Evolutionary conservation across 768 basidiomycete genomes (phyloP).

Genomic region (Amanita exitialis): DNA sequence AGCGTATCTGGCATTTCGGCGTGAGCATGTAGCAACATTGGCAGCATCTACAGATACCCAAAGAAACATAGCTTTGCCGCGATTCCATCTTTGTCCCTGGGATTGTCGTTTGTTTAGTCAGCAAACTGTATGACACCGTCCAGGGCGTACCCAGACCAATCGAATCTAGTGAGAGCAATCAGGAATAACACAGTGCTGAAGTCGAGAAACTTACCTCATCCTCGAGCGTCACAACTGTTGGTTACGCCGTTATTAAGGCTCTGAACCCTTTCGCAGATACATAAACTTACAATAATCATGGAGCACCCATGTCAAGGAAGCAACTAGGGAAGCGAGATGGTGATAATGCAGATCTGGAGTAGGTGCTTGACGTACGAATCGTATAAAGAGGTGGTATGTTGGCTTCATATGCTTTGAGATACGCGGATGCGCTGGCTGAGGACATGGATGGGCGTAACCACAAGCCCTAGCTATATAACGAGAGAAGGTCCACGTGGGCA

Average conservation of each 20-base stretch:
- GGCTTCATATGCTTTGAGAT: background rate
- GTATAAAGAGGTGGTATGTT: slow-evolving; percentile 1
- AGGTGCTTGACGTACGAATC: background rate
- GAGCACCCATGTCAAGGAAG: slow-evolving; percentile 24
- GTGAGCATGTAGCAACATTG: background rate
- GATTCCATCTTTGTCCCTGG: slow-evolving; percentile 20
- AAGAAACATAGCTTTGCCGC: slow-evolving; percentile 30
- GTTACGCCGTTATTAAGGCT: background rate
- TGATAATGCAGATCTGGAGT: background rate
- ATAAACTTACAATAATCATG: slow-evolving; percentile 21
- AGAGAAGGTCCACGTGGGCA: too few species aligned
- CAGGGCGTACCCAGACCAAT: slow-evolving; percentile 28
- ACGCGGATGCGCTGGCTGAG: background rate
- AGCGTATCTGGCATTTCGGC: slow-evolving; percentile 26
- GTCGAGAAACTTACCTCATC: slow-evolving; percentile 14
- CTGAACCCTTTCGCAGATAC: background rate
- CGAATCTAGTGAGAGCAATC: slow-evolving; percentile 15
- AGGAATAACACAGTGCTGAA: too few species aligned
- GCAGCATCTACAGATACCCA: slow-evolving; percentile 20
- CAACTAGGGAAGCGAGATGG: background rate
- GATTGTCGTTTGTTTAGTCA: background rate
- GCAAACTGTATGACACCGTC: background rate
- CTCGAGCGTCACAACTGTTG: slow-evolving; percentile 14
- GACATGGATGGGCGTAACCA: background rate
- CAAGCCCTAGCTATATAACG: too few species aligned